Conservation (phyloP, 2,329 filamentous ascomycete species). For the Ascosphaera acerosa region DNA sequence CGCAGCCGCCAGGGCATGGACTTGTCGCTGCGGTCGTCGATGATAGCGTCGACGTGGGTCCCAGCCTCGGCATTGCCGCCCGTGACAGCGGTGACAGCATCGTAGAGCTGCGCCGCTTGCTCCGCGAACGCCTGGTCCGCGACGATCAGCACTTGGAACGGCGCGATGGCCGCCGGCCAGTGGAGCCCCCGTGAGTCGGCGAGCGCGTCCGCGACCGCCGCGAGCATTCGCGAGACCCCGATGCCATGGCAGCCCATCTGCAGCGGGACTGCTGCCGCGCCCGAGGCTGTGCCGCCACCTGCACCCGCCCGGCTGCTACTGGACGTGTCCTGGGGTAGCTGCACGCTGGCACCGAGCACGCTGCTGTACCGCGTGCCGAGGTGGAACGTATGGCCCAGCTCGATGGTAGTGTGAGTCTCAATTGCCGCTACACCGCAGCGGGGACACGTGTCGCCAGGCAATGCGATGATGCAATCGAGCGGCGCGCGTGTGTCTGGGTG, state of each 20-base stretch:
- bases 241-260: constrained; percentile 97
- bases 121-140: constrained; percentile 21
- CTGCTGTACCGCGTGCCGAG: constrained; percentile 71
- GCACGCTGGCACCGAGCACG: constrained; percentile 41
- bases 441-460: constrained; percentile 45
- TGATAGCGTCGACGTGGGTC: constrained; percentile 31
- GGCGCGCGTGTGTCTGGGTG: constrained; percentile 18
- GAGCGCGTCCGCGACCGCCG: constrained; percentile 54
- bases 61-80: constrained; percentile 1
- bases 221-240: constrained; percentile 73
- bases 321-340: constrained; percentile 13
- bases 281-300: constrained; percentile 5
- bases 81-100: constrained; percentile 22
- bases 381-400: constrained; percentile 87
- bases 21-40: constrained; percentile 50
- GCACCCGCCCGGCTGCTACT: neutral
- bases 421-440: constrained; percentile 39
- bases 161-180: constrained; percentile 71
- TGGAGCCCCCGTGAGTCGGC: constrained; percentile 50
- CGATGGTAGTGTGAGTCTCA: constrained; percentile 46
- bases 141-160: constrained; percentile 53
- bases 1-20: constrained; percentile 62
- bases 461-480: constrained; percentile 39
- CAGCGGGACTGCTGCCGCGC: constrained; percentile 27
- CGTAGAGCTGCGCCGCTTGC: constrained; percentile 36